These are phyloP conservation scores for Magnaporthiopsis incrustans DNA, from an alignment of 2,329 filamentous ascomycete species.

Conservation along the genomic window DNA sequence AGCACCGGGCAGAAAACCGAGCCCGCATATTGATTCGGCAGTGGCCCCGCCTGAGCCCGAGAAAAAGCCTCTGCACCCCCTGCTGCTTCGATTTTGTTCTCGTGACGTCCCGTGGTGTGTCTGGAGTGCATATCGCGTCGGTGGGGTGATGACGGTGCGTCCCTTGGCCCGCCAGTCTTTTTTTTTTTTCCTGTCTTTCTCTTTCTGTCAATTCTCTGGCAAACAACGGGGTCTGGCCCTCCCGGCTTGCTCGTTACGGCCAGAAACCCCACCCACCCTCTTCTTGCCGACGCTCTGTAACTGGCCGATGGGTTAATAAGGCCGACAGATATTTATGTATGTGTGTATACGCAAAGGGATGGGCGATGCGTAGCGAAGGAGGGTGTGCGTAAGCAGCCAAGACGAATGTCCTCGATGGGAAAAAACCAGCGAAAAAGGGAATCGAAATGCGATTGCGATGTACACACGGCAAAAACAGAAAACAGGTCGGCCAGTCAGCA, in stretches of 20 bases:
- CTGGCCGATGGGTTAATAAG: no score
- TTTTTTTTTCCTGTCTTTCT: no score
- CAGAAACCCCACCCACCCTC: background rate
- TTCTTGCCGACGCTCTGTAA: background rate
- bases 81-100: background rate
- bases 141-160: background rate
- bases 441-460: no score
- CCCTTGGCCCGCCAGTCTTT: background rate
- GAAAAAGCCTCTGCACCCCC: no score
- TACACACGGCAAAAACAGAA: background rate
- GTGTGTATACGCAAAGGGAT: background rate
- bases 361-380: no score
- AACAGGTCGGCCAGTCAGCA: background rate
- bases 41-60: no score
- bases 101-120: background rate
- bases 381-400: background rate
- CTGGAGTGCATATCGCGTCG: background rate
- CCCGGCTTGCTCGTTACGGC: background rate
- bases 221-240: no score
- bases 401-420: background rate
- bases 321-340: background rate
- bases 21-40: no score
- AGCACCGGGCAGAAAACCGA: no score
- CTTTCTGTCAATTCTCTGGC: no score
- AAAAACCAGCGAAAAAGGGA: background rate